phyloP scores from a whole-genome alignment of 768 basidiomycete genomes.

The Leucogyrophana mollusca region DNA sequence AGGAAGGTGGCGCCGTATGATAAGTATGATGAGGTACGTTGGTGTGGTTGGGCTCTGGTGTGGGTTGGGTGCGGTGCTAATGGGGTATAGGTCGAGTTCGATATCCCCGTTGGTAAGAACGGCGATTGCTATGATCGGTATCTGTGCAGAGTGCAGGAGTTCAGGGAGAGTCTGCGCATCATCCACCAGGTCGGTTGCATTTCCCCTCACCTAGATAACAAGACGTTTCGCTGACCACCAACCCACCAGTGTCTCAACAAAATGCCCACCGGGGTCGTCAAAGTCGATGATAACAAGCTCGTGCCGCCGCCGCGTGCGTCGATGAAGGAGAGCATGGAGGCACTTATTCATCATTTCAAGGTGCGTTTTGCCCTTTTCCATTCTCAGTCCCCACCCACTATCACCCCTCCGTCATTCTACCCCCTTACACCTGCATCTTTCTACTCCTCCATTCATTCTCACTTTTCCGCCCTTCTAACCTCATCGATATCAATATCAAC shows the following conservation, averaged over 20 bases:
- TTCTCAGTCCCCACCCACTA: too few species aligned
- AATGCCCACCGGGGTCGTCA: constrained; percentile 89
- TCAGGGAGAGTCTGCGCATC: constrained; percentile 91
- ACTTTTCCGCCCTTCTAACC: neutral
- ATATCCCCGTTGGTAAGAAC: constrained; percentile 93
- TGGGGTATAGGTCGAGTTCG: constrained; percentile 80
- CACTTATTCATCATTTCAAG: constrained; percentile 98
- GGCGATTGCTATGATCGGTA: constrained; percentile 99
- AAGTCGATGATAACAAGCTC: constrained; percentile 97
- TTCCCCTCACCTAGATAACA: neutral
- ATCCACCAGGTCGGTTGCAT: constrained; percentile 60
- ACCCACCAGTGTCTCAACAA: constrained; percentile 86
- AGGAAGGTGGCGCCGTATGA: constrained; percentile 92
- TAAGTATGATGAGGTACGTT: constrained; percentile 83
- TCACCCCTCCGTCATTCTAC: too few species aligned
- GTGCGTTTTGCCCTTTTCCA: constrained; percentile 37
- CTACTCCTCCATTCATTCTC: neutral
- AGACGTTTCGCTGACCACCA: neutral
- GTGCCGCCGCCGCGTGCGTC: constrained; percentile 93
- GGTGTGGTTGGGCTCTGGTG: neutral
- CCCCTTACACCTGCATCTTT: neutral
- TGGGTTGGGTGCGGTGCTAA: too few species aligned
- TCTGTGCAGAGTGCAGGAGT: constrained; percentile 96
- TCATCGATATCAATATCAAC: too few species aligned
- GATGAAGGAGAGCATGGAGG: constrained; percentile 99